phyloP scores from a whole-genome alignment of 192 early-diverging fungal species.

The Dissophora globulifera region DNA sequence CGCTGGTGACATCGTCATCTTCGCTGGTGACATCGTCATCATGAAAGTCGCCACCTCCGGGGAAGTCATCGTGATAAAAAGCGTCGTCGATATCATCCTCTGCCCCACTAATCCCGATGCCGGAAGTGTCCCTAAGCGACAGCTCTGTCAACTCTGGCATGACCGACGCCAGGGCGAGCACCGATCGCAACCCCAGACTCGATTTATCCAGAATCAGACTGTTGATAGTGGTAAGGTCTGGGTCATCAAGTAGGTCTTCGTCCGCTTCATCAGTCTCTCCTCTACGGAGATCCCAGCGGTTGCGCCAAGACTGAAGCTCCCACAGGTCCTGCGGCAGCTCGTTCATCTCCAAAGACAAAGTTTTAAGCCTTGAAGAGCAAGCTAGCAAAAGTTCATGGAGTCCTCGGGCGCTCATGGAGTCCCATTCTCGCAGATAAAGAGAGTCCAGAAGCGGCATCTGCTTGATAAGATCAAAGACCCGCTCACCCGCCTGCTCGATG shows the following conservation, averaged over 20 bases:
- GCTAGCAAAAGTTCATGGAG: neutral
- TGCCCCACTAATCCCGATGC: slow-evolving; percentile 3
- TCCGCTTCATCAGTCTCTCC: neutral
- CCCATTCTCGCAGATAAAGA: slow-evolving; percentile 2
- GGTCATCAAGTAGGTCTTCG: neutral
- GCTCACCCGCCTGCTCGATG: neutral
- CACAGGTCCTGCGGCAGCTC: neutral
- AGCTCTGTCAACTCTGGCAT: slow-evolving; percentile 25
- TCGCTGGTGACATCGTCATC: too few species aligned
- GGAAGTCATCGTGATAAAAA: neutral
- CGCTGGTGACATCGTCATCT: too few species aligned
- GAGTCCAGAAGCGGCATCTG: neutral
- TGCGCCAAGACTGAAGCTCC: slow-evolving; percentile 4
- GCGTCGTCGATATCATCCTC: neutral
- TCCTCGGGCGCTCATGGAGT: neutral
- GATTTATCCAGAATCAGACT: slow-evolving; percentile 19
- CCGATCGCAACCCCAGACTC: slow-evolving; percentile 3
- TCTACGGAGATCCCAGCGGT: neutral
- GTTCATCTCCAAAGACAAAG: slow-evolving; percentile 12
- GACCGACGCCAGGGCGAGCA: slow-evolving; percentile 6
- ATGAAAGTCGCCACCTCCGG: neutral
- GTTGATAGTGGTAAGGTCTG: slow-evolving; percentile 6
- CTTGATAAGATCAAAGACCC: neutral
- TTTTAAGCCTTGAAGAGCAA: neutral
- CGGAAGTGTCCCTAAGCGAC: slow-evolving; percentile 14